These are phyloP conservation scores for Lactarius psammicola DNA, from an alignment of 768 basidiomycete species.

Conservation along the genomic window DNA sequence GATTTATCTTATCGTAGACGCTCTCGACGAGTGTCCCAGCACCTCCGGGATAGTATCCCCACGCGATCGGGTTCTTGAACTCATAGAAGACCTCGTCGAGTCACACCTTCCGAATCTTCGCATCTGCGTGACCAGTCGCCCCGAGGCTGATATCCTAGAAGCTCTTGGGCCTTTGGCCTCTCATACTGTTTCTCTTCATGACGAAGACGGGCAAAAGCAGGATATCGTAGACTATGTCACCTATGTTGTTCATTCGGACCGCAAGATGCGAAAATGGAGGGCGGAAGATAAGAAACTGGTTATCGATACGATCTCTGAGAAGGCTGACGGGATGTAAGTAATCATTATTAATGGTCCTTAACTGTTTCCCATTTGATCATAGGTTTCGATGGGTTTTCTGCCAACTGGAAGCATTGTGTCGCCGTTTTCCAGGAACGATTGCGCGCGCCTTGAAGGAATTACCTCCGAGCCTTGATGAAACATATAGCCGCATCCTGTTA, in stretches of 20 bases:
- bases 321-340: slow-evolving; percentile 5
- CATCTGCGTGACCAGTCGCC: slow-evolving; percentile 3
- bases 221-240: not conserved
- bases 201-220: not conserved
- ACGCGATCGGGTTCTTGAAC: not conserved
- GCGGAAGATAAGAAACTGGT: not conserved
- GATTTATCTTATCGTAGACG: slow-evolving; percentile 3
- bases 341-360: not conserved
- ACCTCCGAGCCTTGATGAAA: not conserved
- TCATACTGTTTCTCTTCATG: not conserved
- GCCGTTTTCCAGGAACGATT: not conserved
- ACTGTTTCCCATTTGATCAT: not conserved
- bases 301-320: not conserved
- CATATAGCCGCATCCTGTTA: not conserved
- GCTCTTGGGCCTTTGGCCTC: not conserved
- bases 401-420: not conserved
- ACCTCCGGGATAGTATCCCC: not conserved
- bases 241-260: not conserved
- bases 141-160: not conserved
- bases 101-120: not conserved
- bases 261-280: not conserved
- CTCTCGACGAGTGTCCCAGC: slow-evolving; percentile 11
- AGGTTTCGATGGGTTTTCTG: slow-evolving; percentile 11
- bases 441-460: not conserved
- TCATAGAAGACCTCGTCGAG: not conserved